phyloP scores from a whole-genome alignment of 352 stramenopile genomes.

The Globisporangium mamillatum region DNA sequence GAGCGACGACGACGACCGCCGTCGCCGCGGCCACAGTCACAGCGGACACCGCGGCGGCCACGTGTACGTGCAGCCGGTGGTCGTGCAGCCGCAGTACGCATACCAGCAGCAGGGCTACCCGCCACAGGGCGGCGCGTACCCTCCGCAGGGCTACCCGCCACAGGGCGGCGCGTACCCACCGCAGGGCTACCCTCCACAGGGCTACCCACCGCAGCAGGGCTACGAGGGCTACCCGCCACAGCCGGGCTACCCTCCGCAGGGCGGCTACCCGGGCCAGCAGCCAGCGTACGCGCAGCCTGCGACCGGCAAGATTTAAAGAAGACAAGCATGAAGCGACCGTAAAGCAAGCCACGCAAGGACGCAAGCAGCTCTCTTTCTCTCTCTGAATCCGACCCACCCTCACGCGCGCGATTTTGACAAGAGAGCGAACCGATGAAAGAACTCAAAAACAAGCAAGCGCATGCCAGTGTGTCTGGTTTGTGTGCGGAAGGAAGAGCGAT shows the following conservation, averaged over 20 bases:
- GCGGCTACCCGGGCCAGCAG: constrained; percentile 19
- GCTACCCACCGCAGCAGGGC: constrained; percentile 32
- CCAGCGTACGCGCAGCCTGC: constrained; percentile 11
- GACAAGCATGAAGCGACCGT: background rate
- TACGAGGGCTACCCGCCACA: constrained; percentile 22
- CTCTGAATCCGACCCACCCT: background rate
- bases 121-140: constrained; percentile 32
- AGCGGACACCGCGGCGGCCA: constrained; percentile 26
- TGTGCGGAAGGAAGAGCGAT: background rate
- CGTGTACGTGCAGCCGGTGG: constrained; percentile 76
- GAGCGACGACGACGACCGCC: constrained; percentile 31
- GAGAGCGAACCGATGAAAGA: background rate
- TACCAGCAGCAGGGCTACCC: constrained; percentile 29
- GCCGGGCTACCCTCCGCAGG: constrained; percentile 27
- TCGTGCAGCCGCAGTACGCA: constrained; percentile 45
- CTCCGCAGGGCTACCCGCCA: constrained; percentile 40
- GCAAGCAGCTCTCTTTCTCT: background rate
- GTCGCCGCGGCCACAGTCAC: constrained; percentile 34
- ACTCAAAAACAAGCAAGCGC: background rate
- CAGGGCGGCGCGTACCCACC: constrained; percentile 28
- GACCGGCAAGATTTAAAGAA: constrained; percentile 11
- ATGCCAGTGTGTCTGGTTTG: background rate
- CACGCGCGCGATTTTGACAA: background rate
- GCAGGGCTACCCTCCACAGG: constrained; percentile 25
- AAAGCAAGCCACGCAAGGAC: background rate